A percentile compares a stretch with the other conserved stretches of the same genome.
Evolutionary conservation across 129 eudicot species (phyloP).

Genomic region (Flaveria linearis): DNA sequence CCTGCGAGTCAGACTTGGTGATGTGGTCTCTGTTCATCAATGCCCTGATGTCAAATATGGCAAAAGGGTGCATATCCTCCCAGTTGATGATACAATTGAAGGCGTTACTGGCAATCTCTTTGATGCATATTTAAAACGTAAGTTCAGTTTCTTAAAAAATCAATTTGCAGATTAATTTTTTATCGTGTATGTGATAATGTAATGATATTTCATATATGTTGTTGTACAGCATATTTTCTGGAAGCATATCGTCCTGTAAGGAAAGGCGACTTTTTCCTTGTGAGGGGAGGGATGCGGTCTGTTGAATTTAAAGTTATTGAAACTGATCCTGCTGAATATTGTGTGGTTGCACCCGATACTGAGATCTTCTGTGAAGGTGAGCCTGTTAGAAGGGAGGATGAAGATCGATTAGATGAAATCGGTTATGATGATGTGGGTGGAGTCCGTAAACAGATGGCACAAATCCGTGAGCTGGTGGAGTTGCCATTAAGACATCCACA

Average conservation of each 20-base stretch:
- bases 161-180: not conserved
- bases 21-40: conserved; percentile 91
- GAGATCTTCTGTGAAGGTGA: conserved; percentile 99
- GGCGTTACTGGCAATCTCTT: conserved; percentile 90
- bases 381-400: conserved; percentile 86
- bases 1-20: conserved; percentile 88
- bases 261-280: conserved; percentile 82
- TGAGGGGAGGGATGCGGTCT: conserved; percentile 92
- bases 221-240: conserved; percentile 72
- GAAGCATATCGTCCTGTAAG: conserved; percentile 93
- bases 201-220: not conserved
- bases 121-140: conserved; percentile 91
- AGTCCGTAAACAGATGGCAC: conserved; percentile 98
- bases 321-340: conserved; percentile 89
- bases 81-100: conserved; percentile 87
- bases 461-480: conserved; percentile 91
- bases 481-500: conserved; percentile 92
- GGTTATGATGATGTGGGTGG: conserved; percentile 99
- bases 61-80: conserved; percentile 94
- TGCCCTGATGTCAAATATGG: conserved; percentile 94
- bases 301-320: conserved; percentile 92
- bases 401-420: conserved; percentile 78
- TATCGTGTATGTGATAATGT: not conserved
- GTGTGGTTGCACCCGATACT: conserved; percentile 97
- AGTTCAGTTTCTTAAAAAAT: conserved; percentile 27